phyloP scores from a whole-genome alignment of 2,329 filamentous ascomycete genomes.

The Diaporthe velutina region DNA sequence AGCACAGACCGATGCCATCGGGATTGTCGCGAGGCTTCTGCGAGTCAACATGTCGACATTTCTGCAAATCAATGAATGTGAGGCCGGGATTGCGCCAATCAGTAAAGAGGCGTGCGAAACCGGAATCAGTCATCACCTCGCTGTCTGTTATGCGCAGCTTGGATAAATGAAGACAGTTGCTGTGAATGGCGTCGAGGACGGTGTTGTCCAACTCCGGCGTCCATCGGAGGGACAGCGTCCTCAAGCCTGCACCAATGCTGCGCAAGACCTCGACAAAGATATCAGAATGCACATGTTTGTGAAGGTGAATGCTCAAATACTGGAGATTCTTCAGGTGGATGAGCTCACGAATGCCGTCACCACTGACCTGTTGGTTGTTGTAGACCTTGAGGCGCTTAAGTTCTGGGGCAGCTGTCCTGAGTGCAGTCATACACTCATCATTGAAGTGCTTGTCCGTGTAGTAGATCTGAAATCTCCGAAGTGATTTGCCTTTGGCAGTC shows the following conservation, averaged over 20 bases:
- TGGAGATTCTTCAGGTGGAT: slow-evolving; percentile 73
- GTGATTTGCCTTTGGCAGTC: slow-evolving; percentile 70
- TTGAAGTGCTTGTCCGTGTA: slow-evolving; percentile 87
- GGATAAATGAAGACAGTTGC: slow-evolving; percentile 73
- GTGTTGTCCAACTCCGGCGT: slow-evolving; percentile 76
- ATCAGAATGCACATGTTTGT: slow-evolving; percentile 66
- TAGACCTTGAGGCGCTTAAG: slow-evolving; percentile 83
- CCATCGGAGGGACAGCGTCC: slow-evolving; percentile 81
- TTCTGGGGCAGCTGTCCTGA: slow-evolving; percentile 75
- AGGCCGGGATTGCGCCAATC: slow-evolving; percentile 82
- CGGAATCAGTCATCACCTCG: slow-evolving; percentile 79
- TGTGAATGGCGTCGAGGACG: slow-evolving; percentile 78
- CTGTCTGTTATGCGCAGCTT: slow-evolving; percentile 90
- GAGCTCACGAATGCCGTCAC: slow-evolving; percentile 75
- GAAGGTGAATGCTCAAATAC: slow-evolving; percentile 81
- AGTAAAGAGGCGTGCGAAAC: slow-evolving; percentile 79
- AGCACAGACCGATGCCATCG: slow-evolving; percentile 79
- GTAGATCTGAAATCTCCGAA: slow-evolving; percentile 81
- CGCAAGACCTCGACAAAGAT: slow-evolving; percentile 72
- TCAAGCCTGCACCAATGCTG: slow-evolving; percentile 74
- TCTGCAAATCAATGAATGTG: slow-evolving; percentile 78
- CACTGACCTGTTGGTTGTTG: slow-evolving; percentile 81
- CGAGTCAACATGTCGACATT: slow-evolving; percentile 83
- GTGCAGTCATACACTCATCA: slow-evolving; percentile 74
- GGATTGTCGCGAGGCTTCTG: slow-evolving; percentile 74